A percentile compares a stretch with the other conserved stretches of the same genome.
These are phyloP conservation scores for Paramecium primaurelia DNA, from an alignment of 73 alveolate species.

Conservation along the genomic window DNA sequence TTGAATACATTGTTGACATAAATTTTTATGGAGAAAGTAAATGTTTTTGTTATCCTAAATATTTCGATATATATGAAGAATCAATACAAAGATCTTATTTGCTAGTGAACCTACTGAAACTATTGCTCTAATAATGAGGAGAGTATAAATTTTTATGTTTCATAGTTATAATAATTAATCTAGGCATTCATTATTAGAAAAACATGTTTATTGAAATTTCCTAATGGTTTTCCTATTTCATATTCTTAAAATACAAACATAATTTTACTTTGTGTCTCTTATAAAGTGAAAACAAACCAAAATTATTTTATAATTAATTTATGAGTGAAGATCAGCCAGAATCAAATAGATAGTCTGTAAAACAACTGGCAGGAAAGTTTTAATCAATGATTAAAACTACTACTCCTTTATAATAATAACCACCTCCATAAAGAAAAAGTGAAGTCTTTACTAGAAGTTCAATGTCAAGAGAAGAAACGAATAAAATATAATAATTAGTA, in stretches of 20 bases:
- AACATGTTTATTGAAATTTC: not conserved
- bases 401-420: not conserved
- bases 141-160: not conserved
- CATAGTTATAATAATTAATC: not conserved
- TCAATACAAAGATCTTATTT: not conserved
- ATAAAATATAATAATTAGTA: not conserved
- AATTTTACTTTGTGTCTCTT: not conserved
- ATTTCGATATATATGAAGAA: not conserved
- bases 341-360: not conserved
- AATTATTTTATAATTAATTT: not conserved
- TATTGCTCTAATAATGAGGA: not conserved
- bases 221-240: not conserved
- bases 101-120: not conserved
- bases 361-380: slow-evolving; percentile 12
- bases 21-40: not conserved
- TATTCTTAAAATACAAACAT: not conserved
- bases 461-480: not conserved
- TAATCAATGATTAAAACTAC: slow-evolving; percentile 13
- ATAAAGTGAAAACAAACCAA: not conserved
- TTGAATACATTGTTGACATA: not conserved
- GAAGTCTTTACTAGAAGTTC: not conserved
- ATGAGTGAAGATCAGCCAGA: slow-evolving; percentile 17
- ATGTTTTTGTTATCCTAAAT: not conserved
- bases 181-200: not conserved
- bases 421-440: not conserved